Conservation (phyloP, 352 stramenopile species). For the Phytopythium ostracodes region DNA sequence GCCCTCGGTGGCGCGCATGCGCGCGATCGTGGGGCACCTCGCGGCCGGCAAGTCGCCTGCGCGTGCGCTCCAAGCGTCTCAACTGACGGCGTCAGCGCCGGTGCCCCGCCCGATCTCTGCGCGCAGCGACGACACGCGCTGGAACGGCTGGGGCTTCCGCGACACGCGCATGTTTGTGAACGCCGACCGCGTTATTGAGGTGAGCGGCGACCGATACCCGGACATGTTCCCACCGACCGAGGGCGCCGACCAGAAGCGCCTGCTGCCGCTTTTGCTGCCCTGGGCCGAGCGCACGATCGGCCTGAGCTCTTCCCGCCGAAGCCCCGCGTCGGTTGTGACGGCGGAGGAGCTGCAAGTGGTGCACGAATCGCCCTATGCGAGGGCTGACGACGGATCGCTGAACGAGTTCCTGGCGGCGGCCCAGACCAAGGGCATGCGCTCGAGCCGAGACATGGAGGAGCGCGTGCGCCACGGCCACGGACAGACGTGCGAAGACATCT, state of each 20-base stretch:
- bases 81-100: background rate
- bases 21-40: conserved; percentile 43
- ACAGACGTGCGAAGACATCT: conserved; percentile 75
- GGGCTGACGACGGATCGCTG: conserved; percentile 9
- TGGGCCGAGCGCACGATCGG: conserved; percentile 60
- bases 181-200: conserved; percentile 43
- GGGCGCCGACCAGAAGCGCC: conserved; percentile 28
- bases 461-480: conserved; percentile 63
- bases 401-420: conserved; percentile 27
- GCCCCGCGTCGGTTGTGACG: conserved; percentile 24
- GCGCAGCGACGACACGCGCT: conserved; percentile 40
- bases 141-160: conserved; percentile 71
- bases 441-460: conserved; percentile 39
- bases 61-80: background rate
- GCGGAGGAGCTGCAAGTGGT: conserved; percentile 29
- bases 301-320: conserved; percentile 35
- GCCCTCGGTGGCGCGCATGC: conserved; percentile 43
- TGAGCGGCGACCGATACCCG: conserved; percentile 51
- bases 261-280: conserved; percentile 42
- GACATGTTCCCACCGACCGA: conserved; percentile 42
- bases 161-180: conserved; percentile 76
- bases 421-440: conserved; percentile 22
- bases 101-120: conserved; percentile 13
- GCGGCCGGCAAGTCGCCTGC: conserved; percentile 2
- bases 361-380: conserved; percentile 15